Percentiles rank a stretch among this genome's conserved stretches.
Evolutionary conservation across 1,139 yeast species (phyloP).

Genomic region (Saccharomycopsis phalli): DNA sequence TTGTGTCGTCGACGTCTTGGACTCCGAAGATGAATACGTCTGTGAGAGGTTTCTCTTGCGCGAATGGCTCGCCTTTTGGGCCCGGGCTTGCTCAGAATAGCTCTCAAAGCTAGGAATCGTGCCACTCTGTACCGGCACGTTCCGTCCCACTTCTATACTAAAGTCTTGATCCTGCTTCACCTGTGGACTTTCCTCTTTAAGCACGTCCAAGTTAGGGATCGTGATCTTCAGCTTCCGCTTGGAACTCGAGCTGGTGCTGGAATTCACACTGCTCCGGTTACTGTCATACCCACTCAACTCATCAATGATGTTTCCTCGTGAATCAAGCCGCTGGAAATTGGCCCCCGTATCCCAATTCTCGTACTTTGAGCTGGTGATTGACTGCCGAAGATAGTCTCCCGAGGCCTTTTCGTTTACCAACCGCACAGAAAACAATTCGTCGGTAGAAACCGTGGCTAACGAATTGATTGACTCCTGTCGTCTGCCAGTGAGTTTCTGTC

Average conservation of each 20-base stretch:
- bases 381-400: conserved; percentile 1
- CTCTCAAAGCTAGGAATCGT: background rate
- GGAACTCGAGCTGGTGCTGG: conserved; percentile 4
- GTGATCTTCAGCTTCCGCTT: conserved; percentile 8
- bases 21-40: conserved; percentile 13
- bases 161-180: background rate
- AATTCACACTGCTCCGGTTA: conserved; percentile 7
- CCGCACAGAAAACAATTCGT: conserved; percentile 72
- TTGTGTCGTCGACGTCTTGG: conserved; percentile 1
- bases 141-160: conserved; percentile 14
- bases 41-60: conserved; percentile 17
- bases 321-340: conserved; percentile 44
- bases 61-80: conserved; percentile 18
- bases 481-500: conserved; percentile 31
- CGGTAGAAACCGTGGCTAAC: conserved; percentile 78
- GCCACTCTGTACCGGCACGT: background rate
- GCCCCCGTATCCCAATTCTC: conserved; percentile 27
- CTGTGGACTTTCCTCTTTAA: conserved; percentile 12
- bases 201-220: conserved; percentile 10
- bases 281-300: conserved; percentile 1
- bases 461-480: conserved; percentile 58
- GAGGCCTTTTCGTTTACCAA: conserved; percentile 50
- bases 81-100: conserved; percentile 11
- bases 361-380: conserved; percentile 5
- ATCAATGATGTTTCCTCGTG: conserved; percentile 44